phyloP scores from a whole-genome alignment of 2,329 filamentous ascomycete species.

The Colletotrichum karsti region DNA sequence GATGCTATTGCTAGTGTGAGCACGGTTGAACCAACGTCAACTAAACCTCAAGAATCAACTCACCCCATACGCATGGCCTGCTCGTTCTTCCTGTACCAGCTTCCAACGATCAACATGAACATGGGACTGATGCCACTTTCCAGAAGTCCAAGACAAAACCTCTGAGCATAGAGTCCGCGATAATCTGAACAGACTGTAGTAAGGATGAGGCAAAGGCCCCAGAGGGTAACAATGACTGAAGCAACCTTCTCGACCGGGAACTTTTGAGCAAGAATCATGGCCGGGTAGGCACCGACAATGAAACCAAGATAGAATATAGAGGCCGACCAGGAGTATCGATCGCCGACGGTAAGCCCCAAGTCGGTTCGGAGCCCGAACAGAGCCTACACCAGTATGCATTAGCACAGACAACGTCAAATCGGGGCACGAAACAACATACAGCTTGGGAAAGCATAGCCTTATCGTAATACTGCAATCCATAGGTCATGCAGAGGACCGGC shows the following conservation, averaged over 20 bases:
- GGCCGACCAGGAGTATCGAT: constrained; percentile 39
- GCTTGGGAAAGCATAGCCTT: constrained; percentile 34
- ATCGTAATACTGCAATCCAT: constrained; percentile 41
- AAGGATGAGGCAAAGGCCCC: constrained; percentile 39
- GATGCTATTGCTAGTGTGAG: constrained; percentile 32
- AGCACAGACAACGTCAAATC: constrained; percentile 47
- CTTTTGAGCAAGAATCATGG: constrained; percentile 38
- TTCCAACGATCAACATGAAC: constrained; percentile 46
- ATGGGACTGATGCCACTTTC: constrained; percentile 42
- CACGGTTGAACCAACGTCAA: background rate
- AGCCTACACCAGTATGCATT: background rate
- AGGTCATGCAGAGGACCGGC: constrained; percentile 46
- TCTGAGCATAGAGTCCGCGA: constrained; percentile 40
- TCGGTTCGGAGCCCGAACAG: constrained; percentile 39
- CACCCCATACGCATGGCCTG: constrained; percentile 39
- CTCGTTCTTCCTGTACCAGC: constrained; percentile 48
- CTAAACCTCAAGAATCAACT: background rate
- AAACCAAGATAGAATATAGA: constrained; percentile 44
- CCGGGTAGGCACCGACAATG: constrained; percentile 40
- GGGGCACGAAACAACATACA: constrained; percentile 43
- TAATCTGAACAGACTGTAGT: constrained; percentile 41
- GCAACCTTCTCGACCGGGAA: constrained; percentile 38
- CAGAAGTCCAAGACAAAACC: constrained; percentile 47
- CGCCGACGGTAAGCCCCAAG: constrained; percentile 34
- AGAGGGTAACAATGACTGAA: constrained; percentile 37